phyloP scores from a whole-genome alignment of 2,329 filamentous ascomycete genomes.

The Dothistroma septosporum region DNA sequence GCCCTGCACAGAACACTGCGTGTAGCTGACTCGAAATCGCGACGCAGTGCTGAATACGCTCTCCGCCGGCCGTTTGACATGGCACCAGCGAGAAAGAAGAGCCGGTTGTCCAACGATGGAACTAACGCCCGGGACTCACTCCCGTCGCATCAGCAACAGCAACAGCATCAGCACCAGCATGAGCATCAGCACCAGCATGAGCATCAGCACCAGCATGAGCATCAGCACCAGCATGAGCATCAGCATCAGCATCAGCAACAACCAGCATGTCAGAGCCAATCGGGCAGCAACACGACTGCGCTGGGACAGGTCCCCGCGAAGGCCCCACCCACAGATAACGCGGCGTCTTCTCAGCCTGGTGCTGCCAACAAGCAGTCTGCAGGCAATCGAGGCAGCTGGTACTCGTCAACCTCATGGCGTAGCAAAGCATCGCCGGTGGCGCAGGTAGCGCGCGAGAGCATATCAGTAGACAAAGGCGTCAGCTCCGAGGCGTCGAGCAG shows the following conservation, averaged over 20 bases:
- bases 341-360: neutral
- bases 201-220: neutral
- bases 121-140: constrained; percentile 14
- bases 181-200: neutral
- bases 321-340: neutral
- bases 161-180: neutral
- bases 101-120: constrained; percentile 21
- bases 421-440: constrained; percentile 46
- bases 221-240: neutral
- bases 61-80: constrained; percentile 7
- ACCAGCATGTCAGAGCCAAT: constrained; percentile 5
- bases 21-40: neutral
- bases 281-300: constrained; percentile 11
- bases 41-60: neutral
- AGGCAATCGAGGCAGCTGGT: constrained; percentile 38
- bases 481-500: constrained; percentile 37
- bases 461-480: constrained; percentile 42
- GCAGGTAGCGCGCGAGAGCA: constrained; percentile 45
- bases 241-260: neutral
- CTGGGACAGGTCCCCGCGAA: neutral
- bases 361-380: neutral
- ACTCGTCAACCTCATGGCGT: constrained; percentile 39
- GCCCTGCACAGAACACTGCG: neutral
- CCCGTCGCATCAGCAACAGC: constrained; percentile 1
- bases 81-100: constrained; percentile 27